phyloP scores from a whole-genome alignment of 805 yeast species.

The Nakazawaea holstii region DNA sequence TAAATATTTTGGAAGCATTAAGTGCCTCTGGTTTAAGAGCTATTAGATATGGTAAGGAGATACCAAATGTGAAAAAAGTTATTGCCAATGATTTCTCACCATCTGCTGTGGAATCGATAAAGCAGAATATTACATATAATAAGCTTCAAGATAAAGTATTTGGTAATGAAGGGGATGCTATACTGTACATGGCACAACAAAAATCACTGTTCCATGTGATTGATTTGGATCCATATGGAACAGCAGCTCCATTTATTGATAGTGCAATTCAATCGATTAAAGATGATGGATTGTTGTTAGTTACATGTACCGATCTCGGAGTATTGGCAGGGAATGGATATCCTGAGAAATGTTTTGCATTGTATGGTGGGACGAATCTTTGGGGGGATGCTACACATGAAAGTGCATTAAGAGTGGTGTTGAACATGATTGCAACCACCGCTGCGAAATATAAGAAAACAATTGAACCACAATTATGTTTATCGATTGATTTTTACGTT shows the following conservation, averaged over 20 bases:
- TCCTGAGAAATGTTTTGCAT: slow-evolving; percentile 93
- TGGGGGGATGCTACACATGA: slow-evolving; percentile 90
- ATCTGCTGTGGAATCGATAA: slow-evolving; percentile 80
- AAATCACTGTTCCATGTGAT: slow-evolving; percentile 64
- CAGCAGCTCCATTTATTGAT: slow-evolving; percentile 94
- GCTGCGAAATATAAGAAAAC: slow-evolving; percentile 88
- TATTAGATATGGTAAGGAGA: slow-evolving; percentile 86
- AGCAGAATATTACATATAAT: slow-evolving; percentile 66
- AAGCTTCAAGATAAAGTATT: slow-evolving; percentile 48
- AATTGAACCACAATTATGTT: slow-evolving; percentile 79
- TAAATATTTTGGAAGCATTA: slow-evolving; percentile 79
- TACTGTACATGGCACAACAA: slow-evolving; percentile 60
- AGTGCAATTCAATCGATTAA: slow-evolving; percentile 81
- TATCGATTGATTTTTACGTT: slow-evolving; percentile 90
- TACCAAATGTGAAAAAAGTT: slow-evolving; percentile 66
- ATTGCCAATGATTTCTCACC: slow-evolving; percentile 87
- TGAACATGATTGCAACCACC: slow-evolving; percentile 66
- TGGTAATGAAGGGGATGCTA: slow-evolving; percentile 88
- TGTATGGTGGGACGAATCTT: slow-evolving; percentile 89
- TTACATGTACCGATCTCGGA: slow-evolving; percentile 95
- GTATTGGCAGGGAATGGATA: slow-evolving; percentile 94
- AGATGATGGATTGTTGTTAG: slow-evolving; percentile 80
- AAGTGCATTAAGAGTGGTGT: slow-evolving; percentile 81
- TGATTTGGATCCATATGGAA: slow-evolving; percentile 96
- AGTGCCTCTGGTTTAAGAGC: slow-evolving; percentile 96